Base-by-base conservation (phyloP, 2,329 filamentous ascomycete species). In the Aspergillus ochraceus region DNA sequence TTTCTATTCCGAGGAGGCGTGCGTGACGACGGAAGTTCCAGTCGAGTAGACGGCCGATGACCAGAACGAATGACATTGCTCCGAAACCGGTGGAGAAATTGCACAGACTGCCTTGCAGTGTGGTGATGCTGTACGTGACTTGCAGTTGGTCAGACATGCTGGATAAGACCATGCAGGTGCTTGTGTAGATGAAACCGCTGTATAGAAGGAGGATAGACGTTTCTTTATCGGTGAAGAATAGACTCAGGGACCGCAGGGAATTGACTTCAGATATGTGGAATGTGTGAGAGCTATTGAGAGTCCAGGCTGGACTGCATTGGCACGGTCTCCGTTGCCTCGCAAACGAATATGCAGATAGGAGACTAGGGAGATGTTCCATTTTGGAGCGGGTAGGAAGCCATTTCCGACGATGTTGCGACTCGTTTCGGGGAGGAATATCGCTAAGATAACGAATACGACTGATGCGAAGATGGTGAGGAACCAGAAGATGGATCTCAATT, bases 401-500 rank as follows among this genome's bases (percentile, higher is more conserved):
- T 78, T 68, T 0, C 73, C 75, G 1, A 78, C 76, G 8, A 78
- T 69, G 6, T 74, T 76, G 2, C 79, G 71, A 19, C 72, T 74
- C 0, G 79, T 82, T 53, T 82, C 80, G 0, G 87, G 88, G 8
- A 88, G 79, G 22, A 83, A 80, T 2, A 89, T 67, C 2, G 80
- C 67, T 58, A 86, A 84, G 0, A 82, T 80, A 2, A 88, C 62
- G 39, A 89, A 75, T 71, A 83, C 86, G 0, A 76, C 71, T 4
- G 68, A 73, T 0, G 74, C 67, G 4, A 76, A 76, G 46, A 90
- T 88, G 47, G 84, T 78, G 47, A 88, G 81, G 68, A 90, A 89
- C 87, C 87, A 90, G 69, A 90, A 90, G 57, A 89, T 85, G 56
- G 66, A 68, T 17, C 68, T 78, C 88, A 88, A 90, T 20, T 86